phyloP scores from a whole-genome alignment of 371 early-diverging fungal species.

The Syncephalis plumigaleata region DNA sequence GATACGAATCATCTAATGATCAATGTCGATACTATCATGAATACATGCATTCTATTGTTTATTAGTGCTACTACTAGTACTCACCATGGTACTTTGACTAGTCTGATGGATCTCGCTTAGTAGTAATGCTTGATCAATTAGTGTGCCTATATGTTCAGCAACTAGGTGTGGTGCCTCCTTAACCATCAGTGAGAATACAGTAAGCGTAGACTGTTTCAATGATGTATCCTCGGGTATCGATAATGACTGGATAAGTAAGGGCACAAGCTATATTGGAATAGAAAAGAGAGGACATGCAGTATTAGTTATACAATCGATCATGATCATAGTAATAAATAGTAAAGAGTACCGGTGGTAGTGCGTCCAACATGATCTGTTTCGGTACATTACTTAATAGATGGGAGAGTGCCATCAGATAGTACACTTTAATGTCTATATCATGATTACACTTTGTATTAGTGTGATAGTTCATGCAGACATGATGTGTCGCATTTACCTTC shows the following conservation, averaged over 20 bases:
- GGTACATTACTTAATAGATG: constrained; percentile 64
- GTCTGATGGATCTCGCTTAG: no score
- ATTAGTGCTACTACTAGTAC: neutral
- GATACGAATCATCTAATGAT: constrained; percentile 42
- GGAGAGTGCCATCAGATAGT: constrained; percentile 63
- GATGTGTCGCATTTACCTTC: constrained; percentile 13
- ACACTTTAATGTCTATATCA: constrained; percentile 26
- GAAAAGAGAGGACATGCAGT: no score
- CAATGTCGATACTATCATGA: no score
- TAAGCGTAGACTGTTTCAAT: constrained; percentile 55
- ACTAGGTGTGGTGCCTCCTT: constrained; percentile 38
- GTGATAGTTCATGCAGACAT: neutral
- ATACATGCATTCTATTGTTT: no score
- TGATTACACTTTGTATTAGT: constrained; percentile 1
- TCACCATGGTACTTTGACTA: neutral
- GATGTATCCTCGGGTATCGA: constrained; percentile 27
- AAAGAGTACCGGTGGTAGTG: constrained; percentile 52
- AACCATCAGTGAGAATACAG: constrained; percentile 43
- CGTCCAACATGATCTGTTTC: constrained; percentile 57
- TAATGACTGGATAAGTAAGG: constrained; percentile 53
- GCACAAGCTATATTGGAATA: constrained; percentile 42
- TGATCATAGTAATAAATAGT: constrained; percentile 1
- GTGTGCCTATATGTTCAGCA: constrained; percentile 26
- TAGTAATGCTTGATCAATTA: no score
- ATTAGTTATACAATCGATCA: neutral